Base-by-base conservation (phyloP, 2,329 filamentous ascomycete species). In the Cercospora brassicicola region DNA sequence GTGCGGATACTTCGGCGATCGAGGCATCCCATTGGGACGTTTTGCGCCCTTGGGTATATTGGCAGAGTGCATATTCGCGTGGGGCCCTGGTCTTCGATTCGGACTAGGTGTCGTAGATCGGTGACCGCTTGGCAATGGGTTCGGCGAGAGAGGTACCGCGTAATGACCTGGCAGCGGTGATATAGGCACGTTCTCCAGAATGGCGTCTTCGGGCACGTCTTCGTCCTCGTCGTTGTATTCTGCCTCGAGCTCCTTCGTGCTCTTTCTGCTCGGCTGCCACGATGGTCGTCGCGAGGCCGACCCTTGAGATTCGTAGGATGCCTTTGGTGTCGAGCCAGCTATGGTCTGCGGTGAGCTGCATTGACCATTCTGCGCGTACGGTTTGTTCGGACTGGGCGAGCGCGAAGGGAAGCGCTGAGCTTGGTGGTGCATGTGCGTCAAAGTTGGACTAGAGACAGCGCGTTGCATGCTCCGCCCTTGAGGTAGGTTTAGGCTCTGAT, bases 151-250 rank as follows among this genome's bases (percentile, higher is more conserved):
- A n/a, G 73, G 62, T 20, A 70, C 64, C 42, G 79, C 78, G 26
- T 81, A 79, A 20, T 75, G 74, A 42, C 75, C 76, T 8, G 76
- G 74, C 62, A 77, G 69, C 11, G 92, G 92, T 0, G 91, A 94
- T 56, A 95, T 88, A 4, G 92, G 92, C 2, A 95, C 89, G 71
- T 95, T 95, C 80, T 92, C 91, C 57, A 95, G 86, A 62, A 93
- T 85, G 26, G 91, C 86, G 64, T 92, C 91, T 28, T 94, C 91
- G 0, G 92, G 92, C 31, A 95, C 89, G 66, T 86, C 85, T 69
- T 92, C 88, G 75, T 93, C 91, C 64, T 88, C 89, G 64, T 93
- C 90, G 72, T 94, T 90, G 73, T 92, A 94, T 76, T 94, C 91
- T 64, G 87, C 86, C 77, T 95, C 92, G 62, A 93, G 82, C 74